Evolutionary conservation across 2,329 filamentous ascomycete genomes (phyloP), one percentile per base, ranked within the genome.

Genomic region (Orbilia brochopaga): DNA sequence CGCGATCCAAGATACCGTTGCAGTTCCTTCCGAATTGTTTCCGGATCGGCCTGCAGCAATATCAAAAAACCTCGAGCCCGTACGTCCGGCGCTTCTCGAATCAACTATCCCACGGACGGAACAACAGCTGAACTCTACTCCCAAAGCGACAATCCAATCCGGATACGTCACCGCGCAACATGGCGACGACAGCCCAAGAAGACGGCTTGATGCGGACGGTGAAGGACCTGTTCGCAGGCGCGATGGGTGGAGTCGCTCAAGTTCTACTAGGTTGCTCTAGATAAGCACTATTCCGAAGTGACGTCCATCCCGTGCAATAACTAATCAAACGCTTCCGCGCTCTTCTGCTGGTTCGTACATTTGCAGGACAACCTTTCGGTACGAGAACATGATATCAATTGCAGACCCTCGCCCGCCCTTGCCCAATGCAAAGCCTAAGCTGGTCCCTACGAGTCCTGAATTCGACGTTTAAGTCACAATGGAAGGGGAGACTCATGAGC

Each of bases 151-250:
- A 10, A 21, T 21, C 19, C n/a, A 32, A 35, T 10, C 21, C 27
- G n/a, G 54, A 59, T 23, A 13, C 15, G 52, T 46, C 4, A 21
- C 44, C 27, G 8, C 48, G 17, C 32, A 40, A 65, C 51, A 40
- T 58, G 40, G 63, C 63, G 66, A 54, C 61, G 48, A 50, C 58
- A 51, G 30, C 59, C 77, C 79, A 67, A 19, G 78, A 80, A 74
- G 79, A 77, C 37, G 79, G 76, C 37, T 80, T 80, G 73, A 78
- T 83, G 76, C 86, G 88, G 78, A 89, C 90, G 55, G 82, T 88
- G 77, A 99, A 97, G 83, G 94, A 99, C 81, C 83, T 99, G 69
- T 90, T 93, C 78, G 87, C 94, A 10, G 94, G 94, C 40, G 94
- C 94, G 69, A 90, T 89, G 6, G 94, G 94, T 74, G 94, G 94